Conservation (phyloP, 2,329 filamentous ascomycete species). For the Apiospora phragmitis region DNA sequence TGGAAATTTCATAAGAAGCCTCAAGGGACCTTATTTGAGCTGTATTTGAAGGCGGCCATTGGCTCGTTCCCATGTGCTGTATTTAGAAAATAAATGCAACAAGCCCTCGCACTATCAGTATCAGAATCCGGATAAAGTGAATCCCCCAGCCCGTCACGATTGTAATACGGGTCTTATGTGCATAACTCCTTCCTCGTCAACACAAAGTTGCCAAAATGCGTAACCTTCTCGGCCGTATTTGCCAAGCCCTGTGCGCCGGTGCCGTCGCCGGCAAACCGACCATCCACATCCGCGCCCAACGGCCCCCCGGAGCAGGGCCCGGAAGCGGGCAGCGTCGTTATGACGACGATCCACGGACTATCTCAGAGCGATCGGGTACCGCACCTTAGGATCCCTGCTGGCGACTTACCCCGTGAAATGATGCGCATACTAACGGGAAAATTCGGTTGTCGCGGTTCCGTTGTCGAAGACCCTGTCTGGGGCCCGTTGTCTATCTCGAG, state of each 20-base stretch:
- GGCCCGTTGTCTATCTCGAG: not conserved
- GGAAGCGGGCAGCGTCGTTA: not conserved
- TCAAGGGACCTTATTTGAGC: not conserved
- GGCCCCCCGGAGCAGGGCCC: not conserved
- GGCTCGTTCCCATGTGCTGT: not conserved
- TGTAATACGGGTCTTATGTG: not conserved
- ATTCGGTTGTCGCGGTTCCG: not conserved
- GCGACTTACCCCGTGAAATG: not conserved
- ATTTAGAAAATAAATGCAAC: not conserved
- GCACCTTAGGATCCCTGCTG: not conserved
- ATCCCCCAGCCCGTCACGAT: not conserved
- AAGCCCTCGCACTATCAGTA: not conserved
- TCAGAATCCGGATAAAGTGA: not conserved
- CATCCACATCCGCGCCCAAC: not conserved
- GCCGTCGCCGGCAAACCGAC: not conserved
- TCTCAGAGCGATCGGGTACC: not conserved
- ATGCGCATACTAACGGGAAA: not conserved
- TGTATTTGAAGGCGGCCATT: not conserved
- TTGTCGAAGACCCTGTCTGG: constrained; percentile 3
- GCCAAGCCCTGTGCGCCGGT: not conserved
- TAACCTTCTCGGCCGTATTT: not conserved
- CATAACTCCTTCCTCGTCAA: not conserved
- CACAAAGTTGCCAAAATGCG: not conserved
- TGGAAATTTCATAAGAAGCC: not conserved
- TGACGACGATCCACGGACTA: constrained; percentile 9